These are phyloP conservation scores for Didymella keratinophila DNA, from an alignment of 2,329 filamentous ascomycete genomes.

Conservation along the genomic window DNA sequence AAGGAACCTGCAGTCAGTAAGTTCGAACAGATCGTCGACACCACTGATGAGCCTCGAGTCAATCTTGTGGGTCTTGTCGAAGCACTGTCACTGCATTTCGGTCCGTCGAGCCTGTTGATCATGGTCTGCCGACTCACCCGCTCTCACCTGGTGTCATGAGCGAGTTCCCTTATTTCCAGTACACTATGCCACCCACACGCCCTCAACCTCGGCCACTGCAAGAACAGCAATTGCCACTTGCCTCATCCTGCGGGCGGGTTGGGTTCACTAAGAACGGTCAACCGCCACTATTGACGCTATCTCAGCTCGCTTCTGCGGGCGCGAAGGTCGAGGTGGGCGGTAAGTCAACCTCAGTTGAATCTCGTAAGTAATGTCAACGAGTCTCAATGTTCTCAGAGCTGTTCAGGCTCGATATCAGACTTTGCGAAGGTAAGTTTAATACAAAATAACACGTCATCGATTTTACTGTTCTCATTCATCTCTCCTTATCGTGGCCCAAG, in stretches of 20 bases:
- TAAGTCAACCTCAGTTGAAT: neutral
- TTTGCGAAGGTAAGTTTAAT: too few species aligned
- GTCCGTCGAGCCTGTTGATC: neutral
- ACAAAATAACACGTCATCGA: neutral
- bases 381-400: neutral
- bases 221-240: neutral
- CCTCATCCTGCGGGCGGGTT: neutral
- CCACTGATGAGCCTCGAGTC: neutral
- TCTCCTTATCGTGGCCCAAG: neutral
- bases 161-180: slow-evolving; percentile 3
- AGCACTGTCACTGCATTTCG: neutral
- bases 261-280: neutral
- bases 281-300: neutral
- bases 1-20: neutral
- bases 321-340: neutral
- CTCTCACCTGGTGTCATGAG: neutral
- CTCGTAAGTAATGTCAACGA: neutral
- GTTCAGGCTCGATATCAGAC: neutral
- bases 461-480: neutral
- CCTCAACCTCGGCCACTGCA: neutral
- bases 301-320: neutral
- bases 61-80: neutral
- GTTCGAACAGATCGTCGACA: neutral
- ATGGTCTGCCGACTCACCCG: neutral
- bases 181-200: neutral